Evolutionary conservation across 2,329 filamentous ascomycete species (phyloP).

Genomic region (Gaeumannomyces sp.): DNA sequence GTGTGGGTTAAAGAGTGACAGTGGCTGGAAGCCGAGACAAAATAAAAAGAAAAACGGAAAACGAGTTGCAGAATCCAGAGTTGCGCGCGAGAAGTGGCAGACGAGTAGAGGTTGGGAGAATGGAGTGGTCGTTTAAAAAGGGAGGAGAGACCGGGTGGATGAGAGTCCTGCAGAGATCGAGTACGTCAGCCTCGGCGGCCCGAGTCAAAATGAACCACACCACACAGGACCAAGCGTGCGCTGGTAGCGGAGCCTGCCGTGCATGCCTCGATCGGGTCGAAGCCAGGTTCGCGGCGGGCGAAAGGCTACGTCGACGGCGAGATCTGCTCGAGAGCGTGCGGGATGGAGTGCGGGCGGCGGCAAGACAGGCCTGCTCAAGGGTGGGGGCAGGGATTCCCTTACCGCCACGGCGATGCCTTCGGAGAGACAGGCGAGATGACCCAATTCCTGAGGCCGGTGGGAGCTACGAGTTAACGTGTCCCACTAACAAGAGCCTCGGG

Average conservation of each 20-base stretch:
- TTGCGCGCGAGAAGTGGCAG: constrained; percentile 32
- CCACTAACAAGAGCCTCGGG: constrained; percentile 41
- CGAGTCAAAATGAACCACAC: too few relatives aligned
- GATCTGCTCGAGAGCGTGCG: not conserved
- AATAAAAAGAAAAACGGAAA: constrained; percentile 24
- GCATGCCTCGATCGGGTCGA: not conserved
- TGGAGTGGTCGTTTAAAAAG: too few relatives aligned
- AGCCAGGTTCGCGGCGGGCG: too few relatives aligned
- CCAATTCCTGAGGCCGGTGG: constrained; percentile 45
- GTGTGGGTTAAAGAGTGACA: constrained; percentile 53
- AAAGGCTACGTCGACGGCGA: not conserved
- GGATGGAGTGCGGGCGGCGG: too few relatives aligned
- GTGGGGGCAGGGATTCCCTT: constrained; percentile 34
- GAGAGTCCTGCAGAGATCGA: not conserved
- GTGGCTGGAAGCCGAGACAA: constrained; percentile 44
- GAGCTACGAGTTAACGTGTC: constrained; percentile 62
- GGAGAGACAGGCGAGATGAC: constrained; percentile 38
- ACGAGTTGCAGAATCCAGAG: constrained; percentile 15
- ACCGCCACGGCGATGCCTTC: constrained; percentile 42
- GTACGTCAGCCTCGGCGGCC: constrained; percentile 4
- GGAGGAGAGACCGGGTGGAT: constrained; percentile 1
- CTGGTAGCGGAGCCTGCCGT: too few relatives aligned
- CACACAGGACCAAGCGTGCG: too few relatives aligned
- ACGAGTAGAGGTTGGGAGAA: constrained; percentile 39
- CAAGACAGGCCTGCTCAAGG: constrained; percentile 9